Conservation (phyloP, 495 filamentous ascomycete species). For the Lindgomyces ingoldianus region DNA sequence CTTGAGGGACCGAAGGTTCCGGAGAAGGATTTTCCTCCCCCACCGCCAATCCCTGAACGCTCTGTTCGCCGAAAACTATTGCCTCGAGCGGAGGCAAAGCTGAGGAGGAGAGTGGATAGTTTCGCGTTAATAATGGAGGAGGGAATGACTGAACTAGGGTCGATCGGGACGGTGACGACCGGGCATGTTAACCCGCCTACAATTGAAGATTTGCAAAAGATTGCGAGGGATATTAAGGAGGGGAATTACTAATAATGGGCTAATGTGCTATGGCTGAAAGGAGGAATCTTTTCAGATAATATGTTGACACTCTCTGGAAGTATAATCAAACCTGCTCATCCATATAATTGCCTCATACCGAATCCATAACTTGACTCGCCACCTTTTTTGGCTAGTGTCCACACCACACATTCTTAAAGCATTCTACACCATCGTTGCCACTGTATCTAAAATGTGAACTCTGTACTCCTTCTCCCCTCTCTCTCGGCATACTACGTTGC, state of each 20-base stretch:
- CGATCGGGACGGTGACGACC: not conserved
- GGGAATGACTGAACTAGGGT: slow-evolving; percentile 14
- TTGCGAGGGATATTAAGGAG: slow-evolving; percentile 21
- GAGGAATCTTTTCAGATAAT: not conserved
- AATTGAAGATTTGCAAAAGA: slow-evolving; percentile 22
- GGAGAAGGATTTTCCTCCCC: not conserved
- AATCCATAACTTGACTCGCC: slow-evolving; percentile 35
- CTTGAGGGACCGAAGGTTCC: slow-evolving; percentile 3
- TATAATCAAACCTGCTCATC: no score
- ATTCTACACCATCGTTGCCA: slow-evolving; percentile 41
- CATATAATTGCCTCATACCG: not conserved
- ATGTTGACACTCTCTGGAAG: no score
- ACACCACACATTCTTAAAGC: slow-evolving; percentile 35
- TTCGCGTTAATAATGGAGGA: slow-evolving; percentile 29
- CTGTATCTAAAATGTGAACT: slow-evolving; percentile 39
- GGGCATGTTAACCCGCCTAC: slow-evolving; percentile 9
- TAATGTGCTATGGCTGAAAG: not conserved
- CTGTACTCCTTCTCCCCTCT: slow-evolving; percentile 36
- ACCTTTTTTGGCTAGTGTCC: slow-evolving; percentile 19
- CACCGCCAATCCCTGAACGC: not conserved
- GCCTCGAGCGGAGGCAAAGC: not conserved
- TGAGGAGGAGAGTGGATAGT: slow-evolving; percentile 21
- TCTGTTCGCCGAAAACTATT: slow-evolving; percentile 6
- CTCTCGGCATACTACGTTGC: slow-evolving; percentile 36
- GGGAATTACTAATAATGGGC: slow-evolving; percentile 9